Evolutionary conservation across 2,329 filamentous ascomycete genomes (phyloP), one percentile per base, ranked within the genome.

Genomic region (Neonectria sp.): DNA sequence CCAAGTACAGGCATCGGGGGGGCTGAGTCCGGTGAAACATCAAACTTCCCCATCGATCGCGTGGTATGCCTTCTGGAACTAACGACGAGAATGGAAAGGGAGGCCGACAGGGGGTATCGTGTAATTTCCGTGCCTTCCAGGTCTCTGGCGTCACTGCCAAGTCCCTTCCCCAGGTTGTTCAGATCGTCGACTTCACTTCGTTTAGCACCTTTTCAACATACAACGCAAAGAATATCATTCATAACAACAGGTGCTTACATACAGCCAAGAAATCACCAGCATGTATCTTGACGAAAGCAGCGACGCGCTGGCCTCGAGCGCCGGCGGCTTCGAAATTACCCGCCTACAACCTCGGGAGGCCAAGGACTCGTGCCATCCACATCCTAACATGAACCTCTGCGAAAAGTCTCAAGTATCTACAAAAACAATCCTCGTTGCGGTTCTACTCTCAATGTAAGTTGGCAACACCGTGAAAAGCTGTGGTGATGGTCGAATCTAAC

Each of bases 1-100:
- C 27, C 4, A 29, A 29, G 4, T 7, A 35, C 33, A 35, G 33
- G 33, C 33, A 4, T 35, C 2, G 33, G 3, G 13, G 12, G 33
- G 69, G 68, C 65, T 64, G 63, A 73, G 58, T 63, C 71, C 67
- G 25, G 70, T 73, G 72, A 73, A 74, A 74, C 72, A 74, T 74
- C 64, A 56, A 69, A 63, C 37, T 51, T 56, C 24, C 45, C n/a
- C 40, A 35, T 57, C 49, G 37, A 55, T 60, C 49, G n/a, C 31
- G 67, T 65, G 69, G 59, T 55, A 67, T 61, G 67, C 52, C 55
- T 69, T 59, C 58, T 61, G 45, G 62, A 55, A 55, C 67, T 62
- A 68, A 27, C 15, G 46, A 63, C 56, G 25, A 45, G 58, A 62
- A 56, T 57, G 60, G 49, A 63, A 59, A 60, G 46, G 56, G 65